Evolutionary conservation across 2,329 filamentous ascomycete species (phyloP), one percentile per base, ranked within the genome.

Genomic region (Colletotrichum simmondsii): DNA sequence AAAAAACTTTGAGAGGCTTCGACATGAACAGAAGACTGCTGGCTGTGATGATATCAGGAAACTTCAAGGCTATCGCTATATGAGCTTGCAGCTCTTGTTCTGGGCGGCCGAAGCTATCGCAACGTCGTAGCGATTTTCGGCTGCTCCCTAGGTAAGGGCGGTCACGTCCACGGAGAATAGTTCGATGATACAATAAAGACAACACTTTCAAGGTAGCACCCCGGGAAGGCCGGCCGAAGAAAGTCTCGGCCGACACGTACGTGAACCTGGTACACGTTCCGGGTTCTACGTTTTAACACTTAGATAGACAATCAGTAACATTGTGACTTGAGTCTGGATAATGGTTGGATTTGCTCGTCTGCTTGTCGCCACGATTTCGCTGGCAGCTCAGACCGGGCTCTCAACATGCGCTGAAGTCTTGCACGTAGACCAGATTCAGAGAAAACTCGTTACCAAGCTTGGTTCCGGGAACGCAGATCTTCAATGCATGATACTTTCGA

Each of bases 371-470:
- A 19, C 4, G 7, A 22, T 11, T 10, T n/a, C 19, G 4, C 19
- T 22, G 19, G 19, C 19, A 10, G n/a, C 19, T 49, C 42, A 19
- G 8, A 10, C 1, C 7, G 16, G 19, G 7, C 8, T 49, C 8
- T 22, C 7, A 49, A 19, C 19, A 22, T 0, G 1, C 19, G 22
- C 8, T n/a, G 8, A 11, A n/a, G 42, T 11, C 42, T 49, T 49
- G 3, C 42, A 6, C n/a, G 1, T 10, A 49, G 19, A 22, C 42
- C 3, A 1, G 10, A 11, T 22, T 4, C 16, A n/a, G 3, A 0
- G 42, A 8, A 22, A 49, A 22, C 19, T n/a, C 42, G 4, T n/a
- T 7, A 19, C 37, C 37, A 0, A 42, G 37, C 16, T 14, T 14
- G 8, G 42, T 49, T 11, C 19, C 0, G 8, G 7, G 42, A 19